Percentiles rank a stretch among this genome's conserved stretches.
Conservation (phyloP, 2,329 filamentous ascomycete species). For the Plectosphaerella plurivora region DNA sequence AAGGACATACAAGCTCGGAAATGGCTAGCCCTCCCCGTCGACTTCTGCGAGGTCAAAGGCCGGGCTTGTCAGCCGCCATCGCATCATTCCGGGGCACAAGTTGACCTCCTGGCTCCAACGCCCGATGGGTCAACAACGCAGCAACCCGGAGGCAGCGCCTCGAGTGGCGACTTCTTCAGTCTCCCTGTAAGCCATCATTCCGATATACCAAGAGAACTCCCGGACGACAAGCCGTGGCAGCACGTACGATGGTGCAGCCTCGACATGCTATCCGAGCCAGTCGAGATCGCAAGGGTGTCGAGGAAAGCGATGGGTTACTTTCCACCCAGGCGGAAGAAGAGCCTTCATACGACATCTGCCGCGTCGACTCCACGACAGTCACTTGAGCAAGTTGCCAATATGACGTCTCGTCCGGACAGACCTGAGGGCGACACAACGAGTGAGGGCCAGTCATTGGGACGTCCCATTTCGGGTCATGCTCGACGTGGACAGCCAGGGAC, state of each 20-base stretch:
- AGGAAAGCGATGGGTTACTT: constrained; percentile 84
- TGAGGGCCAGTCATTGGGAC: constrained; percentile 27
- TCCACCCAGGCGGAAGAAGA: constrained; percentile 86
- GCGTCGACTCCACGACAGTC: constrained; percentile 65
- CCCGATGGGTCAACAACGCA: constrained; percentile 24
- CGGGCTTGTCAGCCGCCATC: constrained; percentile 56
- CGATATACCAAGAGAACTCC: neutral
- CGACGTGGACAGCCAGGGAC: constrained; percentile 23
- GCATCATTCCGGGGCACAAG: constrained; percentile 28
- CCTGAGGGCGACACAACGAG: constrained; percentile 5
- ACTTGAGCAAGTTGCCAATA: constrained; percentile 36
- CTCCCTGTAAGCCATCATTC: constrained; percentile 4
- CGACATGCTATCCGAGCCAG: constrained; percentile 62
- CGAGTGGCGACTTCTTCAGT: constrained; percentile 20
- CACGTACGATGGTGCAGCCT: constrained; percentile 88
- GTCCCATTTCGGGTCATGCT: constrained; percentile 35
- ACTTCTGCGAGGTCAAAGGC: constrained; percentile 82
- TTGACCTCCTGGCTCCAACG: constrained; percentile 49
- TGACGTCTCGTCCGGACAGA: constrained; percentile 5
- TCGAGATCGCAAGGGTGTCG: constrained; percentile 82
- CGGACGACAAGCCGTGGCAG: constrained; percentile 65
- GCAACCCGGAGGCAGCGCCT: neutral
- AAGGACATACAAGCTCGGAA: constrained; percentile 86
- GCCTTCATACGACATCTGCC: constrained; percentile 59
- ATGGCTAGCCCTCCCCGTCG: constrained; percentile 78